phyloP scores from a whole-genome alignment of 2,329 filamentous ascomycete genomes.

The Aspergillus ibericus region DNA sequence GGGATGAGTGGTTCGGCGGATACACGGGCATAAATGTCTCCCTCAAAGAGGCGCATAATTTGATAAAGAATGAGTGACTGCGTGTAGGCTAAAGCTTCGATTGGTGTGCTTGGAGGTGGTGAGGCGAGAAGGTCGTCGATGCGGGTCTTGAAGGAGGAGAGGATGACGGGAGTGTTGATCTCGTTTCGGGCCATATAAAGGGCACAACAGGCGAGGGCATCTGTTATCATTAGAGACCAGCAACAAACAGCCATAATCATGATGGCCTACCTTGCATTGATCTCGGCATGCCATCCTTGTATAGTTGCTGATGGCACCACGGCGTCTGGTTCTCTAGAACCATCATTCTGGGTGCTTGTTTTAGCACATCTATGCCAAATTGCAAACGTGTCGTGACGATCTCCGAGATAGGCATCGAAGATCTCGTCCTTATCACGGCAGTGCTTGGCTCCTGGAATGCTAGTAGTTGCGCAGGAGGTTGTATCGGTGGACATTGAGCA shows the following conservation, averaged over 20 bases:
- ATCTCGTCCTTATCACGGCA: constrained; percentile 4
- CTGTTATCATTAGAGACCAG: constrained; percentile 29
- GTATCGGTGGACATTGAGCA: neutral
- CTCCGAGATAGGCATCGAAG: constrained; percentile 16
- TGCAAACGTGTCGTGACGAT: constrained; percentile 27
- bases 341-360: constrained; percentile 47
- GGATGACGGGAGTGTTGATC: constrained; percentile 51
- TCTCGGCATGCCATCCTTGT: constrained; percentile 53
- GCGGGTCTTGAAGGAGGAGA: constrained; percentile 50
- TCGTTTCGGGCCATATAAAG: constrained; percentile 54
- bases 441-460: neutral
- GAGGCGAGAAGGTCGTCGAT: constrained; percentile 46
- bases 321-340: constrained; percentile 52
- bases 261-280: constrained; percentile 48
- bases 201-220: constrained; percentile 55
- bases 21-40: constrained; percentile 46
- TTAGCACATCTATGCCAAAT: constrained; percentile 49
- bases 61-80: constrained; percentile 55
- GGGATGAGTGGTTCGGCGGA: constrained; percentile 40
- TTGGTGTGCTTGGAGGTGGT: constrained; percentile 22
- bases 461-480: neutral
- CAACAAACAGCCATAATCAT: neutral
- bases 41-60: constrained; percentile 54
- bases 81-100: constrained; percentile 44
- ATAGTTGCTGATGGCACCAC: constrained; percentile 57